Evolutionary conservation across 345 rosid genomes (phyloP).

Genomic region (Turnera subulata): DNA sequence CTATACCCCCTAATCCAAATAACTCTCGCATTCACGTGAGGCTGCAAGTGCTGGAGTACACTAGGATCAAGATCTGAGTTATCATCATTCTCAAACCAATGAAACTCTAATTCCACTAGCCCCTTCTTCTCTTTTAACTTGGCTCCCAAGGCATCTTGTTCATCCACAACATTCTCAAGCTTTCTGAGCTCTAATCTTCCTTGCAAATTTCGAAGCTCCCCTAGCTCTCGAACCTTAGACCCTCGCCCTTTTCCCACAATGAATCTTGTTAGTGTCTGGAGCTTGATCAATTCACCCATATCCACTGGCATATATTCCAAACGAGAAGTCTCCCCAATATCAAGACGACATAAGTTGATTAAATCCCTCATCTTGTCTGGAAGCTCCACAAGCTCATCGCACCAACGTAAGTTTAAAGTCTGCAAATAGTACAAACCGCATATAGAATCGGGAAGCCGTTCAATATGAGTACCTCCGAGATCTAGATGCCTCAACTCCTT

Average conservation of each 20-base stretch:
- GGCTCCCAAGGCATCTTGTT: too few relatives aligned
- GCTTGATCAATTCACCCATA: slow-evolving; percentile 5
- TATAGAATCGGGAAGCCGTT: slow-evolving; percentile 3
- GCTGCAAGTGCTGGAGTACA: too few relatives aligned
- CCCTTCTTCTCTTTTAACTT: too few relatives aligned
- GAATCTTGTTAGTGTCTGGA: neutral
- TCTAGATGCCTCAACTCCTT: slow-evolving; percentile 4
- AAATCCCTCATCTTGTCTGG: neutral
- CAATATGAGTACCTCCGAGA: neutral
- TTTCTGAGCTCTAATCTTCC: too few relatives aligned
- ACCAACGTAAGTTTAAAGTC: neutral
- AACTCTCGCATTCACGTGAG: too few relatives aligned
- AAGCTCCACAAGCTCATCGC: neutral
- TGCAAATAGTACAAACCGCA: slow-evolving; percentile 4
- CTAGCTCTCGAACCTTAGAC: too few relatives aligned
- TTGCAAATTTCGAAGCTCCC: too few relatives aligned
- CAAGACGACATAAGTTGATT: slow-evolving; percentile 5
- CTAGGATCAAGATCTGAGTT: too few relatives aligned
- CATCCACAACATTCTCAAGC: too few relatives aligned
- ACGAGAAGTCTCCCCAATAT: neutral
- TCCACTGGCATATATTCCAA: slow-evolving; percentile 3
- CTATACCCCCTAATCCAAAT: too few relatives aligned
- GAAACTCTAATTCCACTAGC: too few relatives aligned
- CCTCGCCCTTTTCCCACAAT: neutral
- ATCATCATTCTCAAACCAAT: too few relatives aligned